Evolutionary conservation across 1,139 yeast genomes (phyloP).

Genomic region (Diutina scorzettiae): DNA sequence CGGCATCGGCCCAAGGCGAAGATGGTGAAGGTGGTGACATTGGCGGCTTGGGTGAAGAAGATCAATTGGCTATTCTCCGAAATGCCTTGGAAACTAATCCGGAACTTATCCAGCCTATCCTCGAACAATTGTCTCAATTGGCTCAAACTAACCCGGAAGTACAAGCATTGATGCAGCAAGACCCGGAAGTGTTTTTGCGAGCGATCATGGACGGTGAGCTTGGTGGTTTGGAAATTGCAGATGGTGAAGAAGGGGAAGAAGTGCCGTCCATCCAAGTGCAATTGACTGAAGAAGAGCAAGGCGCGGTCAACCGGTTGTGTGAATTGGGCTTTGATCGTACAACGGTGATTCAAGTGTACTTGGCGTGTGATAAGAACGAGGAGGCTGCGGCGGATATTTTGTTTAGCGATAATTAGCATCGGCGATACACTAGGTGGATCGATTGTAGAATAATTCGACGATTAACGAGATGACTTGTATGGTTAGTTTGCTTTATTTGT

Average conservation of each 20-base stretch:
- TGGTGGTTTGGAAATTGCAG: constrained; percentile 27
- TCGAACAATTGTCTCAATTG: constrained; percentile 50
- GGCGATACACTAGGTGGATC: no score
- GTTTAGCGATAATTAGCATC: constrained; percentile 38
- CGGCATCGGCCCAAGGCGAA: constrained; percentile 19
- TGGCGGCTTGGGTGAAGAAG: constrained; percentile 26
- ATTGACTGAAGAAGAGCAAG: constrained; percentile 75
- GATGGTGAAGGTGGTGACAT: constrained; percentile 32
- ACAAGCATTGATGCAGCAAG: constrained; percentile 68
- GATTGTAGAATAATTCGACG: no score
- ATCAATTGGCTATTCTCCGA: constrained; percentile 55
- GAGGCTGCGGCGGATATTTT: constrained; percentile 91
- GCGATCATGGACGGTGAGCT: constrained; percentile 53
- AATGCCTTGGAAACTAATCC: constrained; percentile 79
- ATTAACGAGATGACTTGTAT: no score
- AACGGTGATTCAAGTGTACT: constrained; percentile 83
- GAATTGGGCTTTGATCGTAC: constrained; percentile 88
- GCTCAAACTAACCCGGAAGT: constrained; percentile 80
- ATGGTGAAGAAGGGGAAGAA: constrained; percentile 19
- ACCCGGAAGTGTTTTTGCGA: constrained; percentile 78
- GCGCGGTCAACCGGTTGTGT: constrained; percentile 76
- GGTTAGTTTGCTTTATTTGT: neutral
- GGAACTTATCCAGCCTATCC: constrained; percentile 71
- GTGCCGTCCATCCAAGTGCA: constrained; percentile 41
- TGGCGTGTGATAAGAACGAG: constrained; percentile 97